These are phyloP conservation scores for Aspergillus hortae DNA, from an alignment of 2,329 filamentous ascomycete genomes.

Conservation along the genomic window DNA sequence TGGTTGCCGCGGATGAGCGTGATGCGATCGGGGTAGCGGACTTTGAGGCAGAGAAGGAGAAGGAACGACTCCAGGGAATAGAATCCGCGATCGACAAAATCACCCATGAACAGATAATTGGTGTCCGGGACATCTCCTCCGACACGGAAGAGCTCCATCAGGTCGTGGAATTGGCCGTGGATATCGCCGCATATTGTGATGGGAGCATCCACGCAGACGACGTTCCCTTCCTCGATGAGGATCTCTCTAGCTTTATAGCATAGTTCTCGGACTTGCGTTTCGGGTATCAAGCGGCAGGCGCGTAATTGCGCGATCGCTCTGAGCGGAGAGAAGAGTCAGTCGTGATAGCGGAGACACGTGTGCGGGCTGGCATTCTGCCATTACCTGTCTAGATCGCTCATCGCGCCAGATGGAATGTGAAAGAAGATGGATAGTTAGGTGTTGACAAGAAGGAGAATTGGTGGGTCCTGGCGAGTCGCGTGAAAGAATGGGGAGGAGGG, in stretches of 20 bases:
- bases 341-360: background rate
- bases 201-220: slow-evolving; percentile 89
- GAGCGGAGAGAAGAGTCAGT: slow-evolving; percentile 11
- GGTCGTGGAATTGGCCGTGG: slow-evolving; percentile 91
- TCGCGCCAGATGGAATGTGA: slow-evolving; percentile 36
- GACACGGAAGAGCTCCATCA: slow-evolving; percentile 95
- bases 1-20: slow-evolving; percentile 94
- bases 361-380: background rate
- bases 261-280: slow-evolving; percentile 90
- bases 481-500: slow-evolving; percentile 4
- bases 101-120: slow-evolving; percentile 97
- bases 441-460: slow-evolving; percentile 7
- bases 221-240: slow-evolving; percentile 95
- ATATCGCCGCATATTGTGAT: slow-evolving; percentile 98
- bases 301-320: slow-evolving; percentile 95
- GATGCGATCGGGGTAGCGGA: slow-evolving; percentile 94
- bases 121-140: slow-evolving; percentile 92
- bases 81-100: slow-evolving; percentile 97
- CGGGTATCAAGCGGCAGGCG: slow-evolving; percentile 92
- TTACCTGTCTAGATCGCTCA: slow-evolving; percentile 94
- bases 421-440: slow-evolving; percentile 3
- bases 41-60: slow-evolving; percentile 91
- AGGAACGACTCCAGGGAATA: slow-evolving; percentile 97
- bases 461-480: slow-evolving; percentile 16
- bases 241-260: slow-evolving; percentile 97